Base-by-base conservation (phyloP, 164 flowering plant species). In the Nelumbo lutea region DNA sequence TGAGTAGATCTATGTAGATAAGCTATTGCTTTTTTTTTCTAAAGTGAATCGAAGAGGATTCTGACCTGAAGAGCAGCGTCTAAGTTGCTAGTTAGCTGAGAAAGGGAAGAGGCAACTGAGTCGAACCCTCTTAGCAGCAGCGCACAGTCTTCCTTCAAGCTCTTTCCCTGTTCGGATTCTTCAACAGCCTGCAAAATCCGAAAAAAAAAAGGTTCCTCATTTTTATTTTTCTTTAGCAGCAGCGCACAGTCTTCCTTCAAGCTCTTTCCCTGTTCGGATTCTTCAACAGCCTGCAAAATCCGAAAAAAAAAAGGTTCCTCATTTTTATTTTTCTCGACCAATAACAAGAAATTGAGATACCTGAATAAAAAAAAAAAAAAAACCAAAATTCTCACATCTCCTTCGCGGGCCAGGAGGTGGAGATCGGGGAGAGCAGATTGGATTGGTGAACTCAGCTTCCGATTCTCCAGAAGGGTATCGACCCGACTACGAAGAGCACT, bases 81-180 rank as follows among this genome's bases (percentile, higher is more conserved):
- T 52, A 94, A 68, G 73, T 84, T 88, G 65, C 70, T 75, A 3
- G 90, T 83, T 2, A 94, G 84, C 79, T 79, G 90, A 76, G 91
- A 85, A 65, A 94, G 77, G 65, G 95, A 78, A 40, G 85, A 76
- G 1, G 92, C 76, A 61, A 91, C 69, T 7, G 96, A 90, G 70
- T 95, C 97, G 58, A 95, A 95, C 52, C 98, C 98, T 79, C 88
- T 86, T 1, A 90, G 82, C 81, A 95, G 71, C 74, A 95, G 91
- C 86, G 83, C 62, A 5, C 91, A 78, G 45, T 95, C 98, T 57
- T 88, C 89, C 82, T 80, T 86, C 80, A 83, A 71, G 10, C 81
- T 42, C 69, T 79, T 81, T 1, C 70, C 77, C 8, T 69, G 66
- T 27, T 78, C 79, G 9, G 71, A 64, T 70, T 73, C 82, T 64